Evolutionary conservation across 148 eudicot species (phyloP).

Genomic region (Chenopodium berlandieri): DNA sequence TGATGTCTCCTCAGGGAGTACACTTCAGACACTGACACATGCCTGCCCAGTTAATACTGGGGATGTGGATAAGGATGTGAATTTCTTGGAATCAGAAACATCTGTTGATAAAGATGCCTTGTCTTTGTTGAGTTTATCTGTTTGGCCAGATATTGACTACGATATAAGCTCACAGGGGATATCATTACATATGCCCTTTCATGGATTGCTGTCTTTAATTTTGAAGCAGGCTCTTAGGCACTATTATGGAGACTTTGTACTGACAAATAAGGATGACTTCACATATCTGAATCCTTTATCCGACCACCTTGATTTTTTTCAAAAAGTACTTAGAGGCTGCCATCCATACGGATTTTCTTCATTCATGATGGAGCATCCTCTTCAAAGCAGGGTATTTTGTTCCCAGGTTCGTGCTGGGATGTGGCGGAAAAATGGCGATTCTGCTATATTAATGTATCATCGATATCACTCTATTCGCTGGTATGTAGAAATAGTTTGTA

Average conservation of each 20-base stretch:
- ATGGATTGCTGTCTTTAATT: constrained; percentile 68
- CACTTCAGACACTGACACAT: not conserved
- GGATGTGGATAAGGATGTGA: constrained; percentile 35
- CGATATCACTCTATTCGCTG: constrained; percentile 89
- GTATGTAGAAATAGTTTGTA: constrained; percentile 32
- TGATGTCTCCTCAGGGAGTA: constrained; percentile 24
- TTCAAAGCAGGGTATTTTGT: constrained; percentile 88
- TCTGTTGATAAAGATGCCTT: constrained; percentile 45
- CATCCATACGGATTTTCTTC: constrained; percentile 91
- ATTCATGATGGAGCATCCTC: constrained; percentile 89
- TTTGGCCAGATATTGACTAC: constrained; percentile 75
- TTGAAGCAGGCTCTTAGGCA: constrained; percentile 60
- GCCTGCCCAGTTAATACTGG: constrained; percentile 27
- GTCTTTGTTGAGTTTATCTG: constrained; percentile 56
- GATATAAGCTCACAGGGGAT: constrained; percentile 83
- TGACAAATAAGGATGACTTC: constrained; percentile 22
- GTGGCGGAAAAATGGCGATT: constrained; percentile 97
- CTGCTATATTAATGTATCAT: constrained; percentile 61
- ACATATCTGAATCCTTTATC: constrained; percentile 32
- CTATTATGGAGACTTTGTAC: constrained; percentile 51
- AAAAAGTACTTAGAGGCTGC: constrained; percentile 63
- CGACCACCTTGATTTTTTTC: constrained; percentile 47
- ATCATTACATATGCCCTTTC: constrained; percentile 85
- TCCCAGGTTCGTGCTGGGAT: constrained; percentile 96
- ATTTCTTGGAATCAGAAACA: constrained; percentile 46